Evolutionary conservation across 129 eudicot species (phyloP), one percentile per base, ranked within the genome.

Genomic region (Tanacetum coccineum): DNA sequence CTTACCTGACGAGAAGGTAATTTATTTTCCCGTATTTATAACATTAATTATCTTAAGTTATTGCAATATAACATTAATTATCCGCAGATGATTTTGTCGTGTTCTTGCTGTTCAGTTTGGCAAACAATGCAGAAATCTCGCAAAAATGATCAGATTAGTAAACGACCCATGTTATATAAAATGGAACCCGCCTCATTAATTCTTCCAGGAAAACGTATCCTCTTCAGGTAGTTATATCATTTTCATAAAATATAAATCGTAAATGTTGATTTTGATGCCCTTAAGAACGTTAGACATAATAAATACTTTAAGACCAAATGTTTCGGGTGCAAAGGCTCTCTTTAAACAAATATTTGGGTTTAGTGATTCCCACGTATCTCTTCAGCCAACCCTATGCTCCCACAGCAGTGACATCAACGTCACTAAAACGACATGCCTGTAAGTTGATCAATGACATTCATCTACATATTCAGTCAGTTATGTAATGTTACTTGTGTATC

Each of bases 181-280:
- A 20, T 81, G 74, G 81, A 77, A 53, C 56, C 57, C 26, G 61
- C 76, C 22, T 48, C 84, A 46, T 64, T 82, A 47, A 55, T 76
- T 80, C 79, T 87, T 69, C 96, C 93, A 21, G 58, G 64, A 58
- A 81, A 76, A 14, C 85, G 94, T 91, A 91, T 91, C 94, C 94
- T 85, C 19, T 15, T 71, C 66, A 50, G 56, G 72, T 56, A 22
- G 14, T 39, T 65, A 20, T 58, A 15, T 68, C 67, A 48, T 50
- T 58, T 68, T 26, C n/a, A 36, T 48, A 22, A 20, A 32, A 48
- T 10, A 32, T 59, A 13, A 21, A 20, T 47, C 13, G 6, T 15
- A n/a, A 36, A 44, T 28, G 11, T 19, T 36, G 9, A 59, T 4
- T 19, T 13, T 74, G 68, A 66, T 63, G 71, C 53, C 60, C 72